phyloP scores from a whole-genome alignment of 176 grass and related monocot species.

The Puccinellia tenuiflora region DNA sequence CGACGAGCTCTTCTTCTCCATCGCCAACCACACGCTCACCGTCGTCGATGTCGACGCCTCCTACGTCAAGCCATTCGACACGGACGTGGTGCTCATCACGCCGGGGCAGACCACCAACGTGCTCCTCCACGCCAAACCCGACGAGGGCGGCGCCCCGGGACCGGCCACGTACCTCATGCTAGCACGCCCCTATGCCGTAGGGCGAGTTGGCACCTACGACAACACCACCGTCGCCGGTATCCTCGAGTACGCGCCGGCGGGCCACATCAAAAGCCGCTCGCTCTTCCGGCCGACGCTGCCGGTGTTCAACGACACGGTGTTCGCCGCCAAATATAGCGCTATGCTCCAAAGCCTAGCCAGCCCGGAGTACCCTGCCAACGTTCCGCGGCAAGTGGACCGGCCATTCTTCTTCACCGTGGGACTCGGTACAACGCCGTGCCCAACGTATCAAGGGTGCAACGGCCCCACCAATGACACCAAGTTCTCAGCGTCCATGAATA shows the following conservation, averaged over 20 bases:
- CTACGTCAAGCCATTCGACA: constrained; percentile 61
- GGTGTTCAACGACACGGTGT: constrained; percentile 56
- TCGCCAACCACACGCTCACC: constrained; percentile 64
- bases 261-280: constrained; percentile 26
- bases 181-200: constrained; percentile 53
- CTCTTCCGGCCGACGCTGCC: constrained; percentile 46
- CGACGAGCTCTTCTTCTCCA: constrained; percentile 57
- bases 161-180: constrained; percentile 56
- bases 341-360: constrained; percentile 53
- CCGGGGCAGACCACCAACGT: constrained; percentile 79
- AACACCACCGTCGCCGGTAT: constrained; percentile 58
- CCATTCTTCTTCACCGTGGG: constrained; percentile 81
- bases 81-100: constrained; percentile 48
- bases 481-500: constrained; percentile 66
- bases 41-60: constrained; percentile 51
- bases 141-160: constrained; percentile 11
- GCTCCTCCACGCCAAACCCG: constrained; percentile 43
- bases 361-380: constrained; percentile 35
- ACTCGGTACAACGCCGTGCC: constrained; percentile 61
- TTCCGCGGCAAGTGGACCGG: constrained; percentile 43
- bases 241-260: constrained; percentile 47
- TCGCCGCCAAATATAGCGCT: constrained; percentile 34
- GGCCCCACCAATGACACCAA: constrained; percentile 65
- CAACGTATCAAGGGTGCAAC: constrained; percentile 52
- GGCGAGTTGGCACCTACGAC: constrained; percentile 50